phyloP scores from a whole-genome alignment of 345 rosid genomes.

The Limnanthes douglasii region DNA sequence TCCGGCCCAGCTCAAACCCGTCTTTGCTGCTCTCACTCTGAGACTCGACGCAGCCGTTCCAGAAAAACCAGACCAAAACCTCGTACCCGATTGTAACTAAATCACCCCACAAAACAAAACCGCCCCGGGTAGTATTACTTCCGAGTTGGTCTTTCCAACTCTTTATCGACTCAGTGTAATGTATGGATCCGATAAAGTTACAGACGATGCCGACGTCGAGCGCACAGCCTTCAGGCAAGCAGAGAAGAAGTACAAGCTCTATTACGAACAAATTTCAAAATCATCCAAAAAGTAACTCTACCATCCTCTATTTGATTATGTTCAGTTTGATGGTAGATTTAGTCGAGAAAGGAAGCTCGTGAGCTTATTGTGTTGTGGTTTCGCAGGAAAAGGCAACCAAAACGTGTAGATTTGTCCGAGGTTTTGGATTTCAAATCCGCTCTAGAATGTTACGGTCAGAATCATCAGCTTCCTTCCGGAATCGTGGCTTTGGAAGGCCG shows the following conservation, averaged over 20 bases:
- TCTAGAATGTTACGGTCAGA: constrained; percentile 22
- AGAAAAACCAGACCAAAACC: too few species aligned
- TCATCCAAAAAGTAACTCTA: constrained; percentile 40
- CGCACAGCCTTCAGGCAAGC: constrained; percentile 68
- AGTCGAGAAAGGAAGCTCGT: not conserved
- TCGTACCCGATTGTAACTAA: too few species aligned
- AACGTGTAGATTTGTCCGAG: constrained; percentile 60
- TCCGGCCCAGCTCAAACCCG: too few species aligned
- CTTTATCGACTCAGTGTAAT: too few species aligned
- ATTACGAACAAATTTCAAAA: constrained; percentile 42
- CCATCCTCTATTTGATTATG: constrained; percentile 1
- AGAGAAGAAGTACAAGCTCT: constrained; percentile 91
- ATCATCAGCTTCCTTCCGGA: constrained; percentile 36
- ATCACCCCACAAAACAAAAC: too few species aligned
- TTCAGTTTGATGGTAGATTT: not conserved
- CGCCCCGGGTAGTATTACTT: too few species aligned
- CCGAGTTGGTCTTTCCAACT: too few species aligned
- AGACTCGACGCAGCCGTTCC: too few species aligned
- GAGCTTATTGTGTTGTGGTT: not conserved
- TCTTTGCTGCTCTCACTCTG: too few species aligned
- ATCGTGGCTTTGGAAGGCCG: constrained; percentile 15
- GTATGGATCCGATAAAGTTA: constrained; percentile 41
- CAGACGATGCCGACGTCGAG: constrained; percentile 39
- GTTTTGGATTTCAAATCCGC: constrained; percentile 50
- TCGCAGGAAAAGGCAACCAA: constrained; percentile 62